Percentiles rank a stretch among this genome's conserved stretches.
phyloP scores from a whole-genome alignment of 73 alveolate genomes.

The Paraurostyla sp. region DNA sequence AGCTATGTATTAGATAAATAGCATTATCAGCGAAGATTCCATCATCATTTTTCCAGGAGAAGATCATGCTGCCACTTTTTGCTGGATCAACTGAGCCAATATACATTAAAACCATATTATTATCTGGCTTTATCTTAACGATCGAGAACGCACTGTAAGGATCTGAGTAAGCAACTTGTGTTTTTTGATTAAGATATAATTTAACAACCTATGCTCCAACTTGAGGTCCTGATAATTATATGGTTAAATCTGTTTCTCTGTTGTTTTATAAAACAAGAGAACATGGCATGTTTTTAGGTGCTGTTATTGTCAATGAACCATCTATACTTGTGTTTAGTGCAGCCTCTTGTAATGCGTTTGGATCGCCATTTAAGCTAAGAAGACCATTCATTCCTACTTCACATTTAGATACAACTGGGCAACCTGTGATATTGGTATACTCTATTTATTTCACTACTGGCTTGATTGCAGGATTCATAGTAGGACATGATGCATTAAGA shows the following conservation, averaged over 20 bases:
- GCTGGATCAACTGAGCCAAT: slow-evolving; percentile 22
- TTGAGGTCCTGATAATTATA: slow-evolving; percentile 20
- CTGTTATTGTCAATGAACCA: not conserved
- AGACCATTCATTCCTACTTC: slow-evolving; percentile 35
- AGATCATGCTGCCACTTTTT: not conserved
- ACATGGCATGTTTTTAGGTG: not conserved
- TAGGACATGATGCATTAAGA: not conserved
- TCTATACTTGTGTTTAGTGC: slow-evolving; percentile 6
- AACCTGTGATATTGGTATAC: slow-evolving; percentile 14
- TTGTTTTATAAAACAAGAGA: not conserved
- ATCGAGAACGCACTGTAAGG: slow-evolving; percentile 8
- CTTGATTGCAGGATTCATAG: too few species aligned
- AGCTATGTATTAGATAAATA: not conserved
- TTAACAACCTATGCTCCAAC: slow-evolving; percentile 29
- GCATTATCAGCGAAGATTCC: not conserved
- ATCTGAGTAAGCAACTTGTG: not conserved
- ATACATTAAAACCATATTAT: slow-evolving; percentile 18
- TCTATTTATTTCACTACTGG: too few species aligned
- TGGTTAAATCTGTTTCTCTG: not conserved
- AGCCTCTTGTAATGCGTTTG: not conserved
- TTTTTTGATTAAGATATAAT: not conserved
- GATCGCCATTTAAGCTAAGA: slow-evolving; percentile 17
- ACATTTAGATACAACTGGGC: slow-evolving; percentile 21
- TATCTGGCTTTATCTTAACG: not conserved
- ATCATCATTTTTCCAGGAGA: slow-evolving; percentile 28